Base-by-base conservation (phyloP, 1,284 basidiomycete genomes). In the Ganoderma meredithae region DNA sequence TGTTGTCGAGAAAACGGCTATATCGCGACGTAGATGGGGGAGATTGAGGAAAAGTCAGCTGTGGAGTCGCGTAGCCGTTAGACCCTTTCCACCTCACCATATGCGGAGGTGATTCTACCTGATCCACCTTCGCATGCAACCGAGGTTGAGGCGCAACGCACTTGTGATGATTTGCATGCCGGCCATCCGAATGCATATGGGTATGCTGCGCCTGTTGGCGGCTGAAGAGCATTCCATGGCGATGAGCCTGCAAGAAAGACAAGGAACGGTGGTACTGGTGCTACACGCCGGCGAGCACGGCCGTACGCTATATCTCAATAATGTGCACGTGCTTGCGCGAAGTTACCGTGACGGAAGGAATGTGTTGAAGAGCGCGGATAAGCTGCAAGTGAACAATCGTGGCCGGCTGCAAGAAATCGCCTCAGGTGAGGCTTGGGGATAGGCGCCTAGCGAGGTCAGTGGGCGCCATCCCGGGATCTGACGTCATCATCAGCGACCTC, bases 121-220 rank as follows among this genome's bases (percentile, higher is more conserved):
- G 47, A 49, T 22, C 47, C 47, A 49, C 47, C 7, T 49, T 49
- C 47, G 47, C 47, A 49, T 49, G 47, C 47, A 49, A 49, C 47
- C n/a, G 47, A 12, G 10, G 47, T n/a, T 22, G 47, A 10, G 47
- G 47, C 47, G n/a, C 22, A n/a, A 49, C 12, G n/a, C 1, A 22
- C 47, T 49, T 49, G 47, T 22, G 47, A 49, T 22, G 12, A 22
- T n/a, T n/a, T 49, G n/a, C 22, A 22, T 49, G 22, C 17, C 9
- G n/a, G 47, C 47, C 22, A n/a, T 22, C 7, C 47, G 3, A 49
- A n/a, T 22, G 47, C n/a, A 49, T 22, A 49, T 49, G 47, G 47
- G n/a, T 49, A 3, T 22, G 25, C n/a, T n/a, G n/a, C 47, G n/a
- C n/a, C 47, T 22, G 47, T 22, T 49, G n/a, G 47, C 22, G 47